These are phyloP conservation scores for Cajanus cajan DNA, from an alignment of 306 rosid genomes.

Conservation along the genomic window DNA sequence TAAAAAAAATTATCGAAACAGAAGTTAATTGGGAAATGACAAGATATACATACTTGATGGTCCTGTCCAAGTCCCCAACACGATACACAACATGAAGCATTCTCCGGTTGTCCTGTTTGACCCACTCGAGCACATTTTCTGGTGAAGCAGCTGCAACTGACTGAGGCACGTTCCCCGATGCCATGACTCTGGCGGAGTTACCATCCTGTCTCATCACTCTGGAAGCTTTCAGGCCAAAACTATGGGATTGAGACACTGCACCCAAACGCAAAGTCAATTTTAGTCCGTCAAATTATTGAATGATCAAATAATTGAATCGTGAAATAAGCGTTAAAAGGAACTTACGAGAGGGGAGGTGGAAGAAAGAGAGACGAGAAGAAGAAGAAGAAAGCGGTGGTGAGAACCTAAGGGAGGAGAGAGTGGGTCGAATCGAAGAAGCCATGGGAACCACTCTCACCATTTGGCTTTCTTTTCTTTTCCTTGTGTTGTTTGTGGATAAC, in stretches of 20 bases:
- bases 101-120: slow-evolving; percentile 80
- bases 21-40: not conserved
- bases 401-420: slow-evolving; percentile 60
- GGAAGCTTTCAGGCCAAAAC: slow-evolving; percentile 52
- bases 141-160: slow-evolving; percentile 62
- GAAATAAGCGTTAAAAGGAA: not conserved
- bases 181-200: slow-evolving; percentile 35
- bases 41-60: slow-evolving; percentile 71
- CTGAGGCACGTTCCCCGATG: slow-evolving; percentile 55
- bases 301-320: not conserved
- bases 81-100: slow-evolving; percentile 93
- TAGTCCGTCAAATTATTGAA: not conserved
- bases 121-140: slow-evolving; percentile 92
- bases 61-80: slow-evolving; percentile 91
- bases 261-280: slow-evolving; percentile 29
- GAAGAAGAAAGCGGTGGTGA: slow-evolving; percentile 45
- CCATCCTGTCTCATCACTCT: slow-evolving; percentile 53
- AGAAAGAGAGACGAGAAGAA: slow-evolving; percentile 43
- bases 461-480: not conserved
- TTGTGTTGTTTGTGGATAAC: not conserved
- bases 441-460: slow-evolving; percentile 70
- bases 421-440: slow-evolving; percentile 80
- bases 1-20: not conserved
- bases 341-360: slow-evolving; percentile 49
- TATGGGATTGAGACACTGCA: slow-evolving; percentile 56